Base-by-base conservation (phyloP, 495 filamentous ascomycete genomes). In the Podospora tetraspora region DNA sequence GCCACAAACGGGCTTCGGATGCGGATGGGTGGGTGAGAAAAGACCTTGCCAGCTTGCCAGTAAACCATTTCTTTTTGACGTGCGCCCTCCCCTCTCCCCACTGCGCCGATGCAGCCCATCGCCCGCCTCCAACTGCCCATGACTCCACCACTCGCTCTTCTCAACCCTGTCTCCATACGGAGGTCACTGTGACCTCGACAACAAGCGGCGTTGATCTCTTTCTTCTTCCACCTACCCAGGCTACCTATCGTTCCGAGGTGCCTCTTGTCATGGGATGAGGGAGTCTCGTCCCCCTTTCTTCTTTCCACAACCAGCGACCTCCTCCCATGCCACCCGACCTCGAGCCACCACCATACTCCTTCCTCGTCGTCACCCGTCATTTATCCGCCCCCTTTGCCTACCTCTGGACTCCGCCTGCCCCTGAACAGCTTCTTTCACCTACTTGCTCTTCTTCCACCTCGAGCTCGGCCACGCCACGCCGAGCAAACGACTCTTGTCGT, bases 1-100 rank as follows among this genome's bases (percentile, higher is more conserved):
- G 43, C 43, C 43, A 52, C 43, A 52, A n/a, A n/a, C 43, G 19
- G 43, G 43, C 43, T n/a, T n/a, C 43, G 16, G 16, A 52, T 8
- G n/a, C 43, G 43, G 16, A 52, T 52, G 43, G 43, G 43, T 52
- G 43, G 43, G 43, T 8, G 43, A n/a, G 43, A 52, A 52, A n/a
- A 52, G 43, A 64, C 22, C n/a, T 12, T 4, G 43, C 21, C 22
- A 43, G 62, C n/a, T 12, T 4, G 43, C 21, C 22, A 43, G 62
- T 32, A 30, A 13, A 52, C 37, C 21, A 64, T 64, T 64, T n/a
- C 62, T 34, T 57, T 64, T 64, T 64, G 62, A 64, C 32, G 62
- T 37, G 25, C 32, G 29, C 61, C 61, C 19, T 37, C 25, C 12
- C 37, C 52, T 57, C 34, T 24, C 62, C 43, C 43, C 43, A 52